These are phyloP conservation scores for Moniliophthora roreri DNA, from an alignment of 1,284 basidiomycete species.

Conservation along the genomic window DNA sequence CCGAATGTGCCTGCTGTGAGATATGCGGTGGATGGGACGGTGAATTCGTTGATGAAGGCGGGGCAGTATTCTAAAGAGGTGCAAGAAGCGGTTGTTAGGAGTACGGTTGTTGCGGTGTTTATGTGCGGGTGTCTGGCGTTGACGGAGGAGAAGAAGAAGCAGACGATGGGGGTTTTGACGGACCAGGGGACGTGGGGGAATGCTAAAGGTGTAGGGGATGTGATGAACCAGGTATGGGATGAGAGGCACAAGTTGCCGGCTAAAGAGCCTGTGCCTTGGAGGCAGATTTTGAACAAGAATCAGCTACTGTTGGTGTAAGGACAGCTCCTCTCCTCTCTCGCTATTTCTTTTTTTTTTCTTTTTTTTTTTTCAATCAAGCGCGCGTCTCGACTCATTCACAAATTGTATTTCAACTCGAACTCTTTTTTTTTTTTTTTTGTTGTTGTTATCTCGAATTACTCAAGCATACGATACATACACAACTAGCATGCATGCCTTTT, in stretches of 20 bases:
- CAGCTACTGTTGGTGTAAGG: slow-evolving; percentile 64
- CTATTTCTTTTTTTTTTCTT: too few relatives aligned
- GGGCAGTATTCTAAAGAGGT: slow-evolving; percentile 28
- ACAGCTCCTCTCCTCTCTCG: too few relatives aligned
- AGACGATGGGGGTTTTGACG: slow-evolving; percentile 47
- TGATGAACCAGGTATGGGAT: slow-evolving; percentile 65
- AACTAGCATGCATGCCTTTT: too few relatives aligned
- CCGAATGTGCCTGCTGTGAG: slow-evolving; percentile 63
- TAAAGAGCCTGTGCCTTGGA: slow-evolving; percentile 55
- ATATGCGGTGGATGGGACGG: slow-evolving; percentile 52
- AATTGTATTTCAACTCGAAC: too few relatives aligned
- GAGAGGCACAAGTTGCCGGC: slow-evolving; percentile 20
- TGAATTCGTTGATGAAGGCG: slow-evolving; percentile 47
- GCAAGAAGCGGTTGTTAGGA: slow-evolving; percentile 62
- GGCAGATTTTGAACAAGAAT: slow-evolving; percentile 47
- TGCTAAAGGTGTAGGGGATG: slow-evolving; percentile 48
- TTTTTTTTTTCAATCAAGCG: too few relatives aligned
- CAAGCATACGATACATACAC: too few relatives aligned
- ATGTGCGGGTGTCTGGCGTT: slow-evolving; percentile 70
- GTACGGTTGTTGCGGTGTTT: slow-evolving; percentile 76
- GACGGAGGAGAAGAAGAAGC: slow-evolving; percentile 39
- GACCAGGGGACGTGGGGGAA: slow-evolving; percentile 50
- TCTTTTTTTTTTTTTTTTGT: too few relatives aligned
- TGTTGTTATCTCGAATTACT: too few relatives aligned
- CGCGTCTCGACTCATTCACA: too few relatives aligned